These are phyloP conservation scores for Escovopsis sp. DNA, from an alignment of 2,329 filamentous ascomycete species.

Conservation along the genomic window DNA sequence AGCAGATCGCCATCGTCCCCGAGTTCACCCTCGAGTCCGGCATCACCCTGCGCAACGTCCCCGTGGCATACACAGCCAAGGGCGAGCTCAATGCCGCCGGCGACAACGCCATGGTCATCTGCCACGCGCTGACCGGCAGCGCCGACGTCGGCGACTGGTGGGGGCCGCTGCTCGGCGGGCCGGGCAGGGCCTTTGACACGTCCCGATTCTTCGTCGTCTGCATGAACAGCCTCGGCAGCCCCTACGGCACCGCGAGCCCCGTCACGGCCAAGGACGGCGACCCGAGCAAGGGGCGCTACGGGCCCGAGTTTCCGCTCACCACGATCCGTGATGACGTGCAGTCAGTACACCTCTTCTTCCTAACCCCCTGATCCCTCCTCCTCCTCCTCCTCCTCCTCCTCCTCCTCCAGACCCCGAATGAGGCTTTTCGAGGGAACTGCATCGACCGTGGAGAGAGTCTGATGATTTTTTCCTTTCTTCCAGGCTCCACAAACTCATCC, in stretches of 20 bases:
- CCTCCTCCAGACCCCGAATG: not conserved
- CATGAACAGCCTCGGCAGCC: slow-evolving; percentile 73
- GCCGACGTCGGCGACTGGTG: slow-evolving; percentile 81
- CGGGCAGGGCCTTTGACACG: slow-evolving; percentile 65
- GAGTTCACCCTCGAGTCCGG: slow-evolving; percentile 89
- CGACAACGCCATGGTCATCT: slow-evolving; percentile 61
- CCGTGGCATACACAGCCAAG: slow-evolving; percentile 51
- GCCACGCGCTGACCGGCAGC: slow-evolving; percentile 73
- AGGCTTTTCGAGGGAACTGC: too few relatives aligned
- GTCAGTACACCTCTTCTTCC: slow-evolving; percentile 32
- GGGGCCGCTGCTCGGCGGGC: slow-evolving; percentile 65
- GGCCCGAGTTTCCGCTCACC: slow-evolving; percentile 89
- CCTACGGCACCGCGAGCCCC: slow-evolving; percentile 75
- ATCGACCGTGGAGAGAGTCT: too few relatives aligned
- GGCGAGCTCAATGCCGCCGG: slow-evolving; percentile 42
- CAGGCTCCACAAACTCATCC: slow-evolving; percentile 62
- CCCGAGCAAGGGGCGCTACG: slow-evolving; percentile 58
- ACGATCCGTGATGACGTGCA: slow-evolving; percentile 93
- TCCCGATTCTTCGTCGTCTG: slow-evolving; percentile 75
- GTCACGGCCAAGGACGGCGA: slow-evolving; percentile 81
- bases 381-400: not conserved
- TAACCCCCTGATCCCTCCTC: too few relatives aligned
- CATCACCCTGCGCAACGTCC: slow-evolving; percentile 61
- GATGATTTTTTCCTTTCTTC: too few relatives aligned
- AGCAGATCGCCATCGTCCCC: slow-evolving; percentile 73